Conservation (phyloP, 257 asterid species). For the Forsythia viridissima region DNA sequence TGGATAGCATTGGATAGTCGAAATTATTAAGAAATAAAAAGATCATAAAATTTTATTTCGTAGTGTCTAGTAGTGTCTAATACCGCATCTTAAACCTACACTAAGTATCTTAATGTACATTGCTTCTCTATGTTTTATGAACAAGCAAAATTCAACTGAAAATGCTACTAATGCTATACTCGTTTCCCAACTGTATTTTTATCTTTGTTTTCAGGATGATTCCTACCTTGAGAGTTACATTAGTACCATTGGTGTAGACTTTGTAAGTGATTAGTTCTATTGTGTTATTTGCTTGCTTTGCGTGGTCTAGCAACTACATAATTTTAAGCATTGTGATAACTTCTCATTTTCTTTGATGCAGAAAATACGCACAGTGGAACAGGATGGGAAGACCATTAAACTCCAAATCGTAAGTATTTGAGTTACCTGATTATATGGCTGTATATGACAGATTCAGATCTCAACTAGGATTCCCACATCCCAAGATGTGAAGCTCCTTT, state of each 20-base stretch:
- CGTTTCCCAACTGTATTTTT: constrained; percentile 16
- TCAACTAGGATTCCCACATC: neutral
- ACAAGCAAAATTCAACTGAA: neutral
- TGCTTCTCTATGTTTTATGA: neutral
- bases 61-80: neutral
- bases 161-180: neutral
- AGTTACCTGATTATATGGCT: constrained; percentile 6
- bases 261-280: constrained; percentile 55
- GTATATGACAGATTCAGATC: neutral
- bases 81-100: neutral
- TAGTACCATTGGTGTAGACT: constrained; percentile 93
- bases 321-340: neutral
- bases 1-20: neutral
- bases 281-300: constrained; percentile 3
- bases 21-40: neutral
- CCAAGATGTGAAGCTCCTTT: neutral
- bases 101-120: neutral
- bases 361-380: constrained; percentile 96
- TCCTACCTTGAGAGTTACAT: constrained; percentile 93
- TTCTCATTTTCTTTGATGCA: constrained; percentile 27
- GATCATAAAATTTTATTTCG: neutral
- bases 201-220: constrained; percentile 65
- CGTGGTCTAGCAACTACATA: neutral
- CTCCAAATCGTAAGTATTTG: constrained; percentile 77
- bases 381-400: constrained; percentile 91